Percentiles rank a stretch among this genome's conserved stretches.
Conservation (phyloP, 2,329 filamentous ascomycete species). For the Fusarium chuoi region DNA sequence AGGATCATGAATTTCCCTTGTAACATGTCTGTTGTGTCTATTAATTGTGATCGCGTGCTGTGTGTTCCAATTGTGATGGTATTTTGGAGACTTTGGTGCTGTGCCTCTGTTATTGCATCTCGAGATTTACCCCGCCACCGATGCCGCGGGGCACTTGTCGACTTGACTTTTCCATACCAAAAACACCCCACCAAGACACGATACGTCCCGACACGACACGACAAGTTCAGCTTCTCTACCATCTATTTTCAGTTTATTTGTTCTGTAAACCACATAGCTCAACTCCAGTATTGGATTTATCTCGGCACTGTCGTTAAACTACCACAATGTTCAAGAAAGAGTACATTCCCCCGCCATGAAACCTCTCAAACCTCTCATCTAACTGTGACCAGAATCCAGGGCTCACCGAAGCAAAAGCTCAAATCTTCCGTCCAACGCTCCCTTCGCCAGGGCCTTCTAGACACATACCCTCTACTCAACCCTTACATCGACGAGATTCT, state of each 20-base stretch:
- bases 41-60: neutral
- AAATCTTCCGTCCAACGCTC: conserved; percentile 94
- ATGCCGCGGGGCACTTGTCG: conserved; percentile 40
- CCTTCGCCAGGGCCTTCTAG: conserved; percentile 83
- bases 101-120: conserved; percentile 43
- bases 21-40: neutral
- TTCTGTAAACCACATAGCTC: neutral
- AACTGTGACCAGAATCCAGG: conserved; percentile 61
- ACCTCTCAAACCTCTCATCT: conserved; percentile 17
- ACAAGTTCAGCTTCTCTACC: neutral
- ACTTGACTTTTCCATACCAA: conserved; percentile 41
- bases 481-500: conserved; percentile 93
- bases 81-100: neutral
- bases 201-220: conserved; percentile 9
- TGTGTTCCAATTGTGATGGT: neutral
- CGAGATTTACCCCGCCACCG: conserved; percentile 45
- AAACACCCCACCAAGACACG: conserved; percentile 38
- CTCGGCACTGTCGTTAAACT: conserved; percentile 25
- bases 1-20: neutral
- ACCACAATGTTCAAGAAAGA: conserved; percentile 92
- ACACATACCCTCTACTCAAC: conserved; percentile 86
- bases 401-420: conserved; percentile 90
- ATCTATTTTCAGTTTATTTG: neutral
- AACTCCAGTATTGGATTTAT: neutral
- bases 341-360: conserved; percentile 59